phyloP scores from a whole-genome alignment of 345 rosid genomes.

The Citrus sinensis region DVS_A1.0 CM039167.1:8636001-8636500 shows the following conservation, averaged over 20 bases:
- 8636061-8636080: neutral
- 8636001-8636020: neutral
- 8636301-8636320: neutral
- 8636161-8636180: neutral
- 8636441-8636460: constrained; percentile 1
- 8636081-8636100: neutral
- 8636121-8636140: neutral
- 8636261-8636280: neutral
- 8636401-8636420: neutral
- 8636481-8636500: neutral
- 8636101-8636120: neutral
- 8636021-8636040: neutral
- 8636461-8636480: constrained; percentile 11
- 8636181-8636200: too few species aligned
- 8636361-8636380: neutral
- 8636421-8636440: constrained; percentile 1
- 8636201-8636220: too few species aligned
- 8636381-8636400: constrained; percentile 9
- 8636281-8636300: neutral
- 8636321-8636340: neutral
- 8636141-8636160: neutral
- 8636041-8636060: neutral
- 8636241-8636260: neutral
- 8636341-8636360: constrained; percentile 13
- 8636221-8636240: neutral